These are phyloP conservation scores for Meripilus lineatus DNA, from an alignment of 1,284 basidiomycete genomes.

Conservation along the genomic window DNA sequence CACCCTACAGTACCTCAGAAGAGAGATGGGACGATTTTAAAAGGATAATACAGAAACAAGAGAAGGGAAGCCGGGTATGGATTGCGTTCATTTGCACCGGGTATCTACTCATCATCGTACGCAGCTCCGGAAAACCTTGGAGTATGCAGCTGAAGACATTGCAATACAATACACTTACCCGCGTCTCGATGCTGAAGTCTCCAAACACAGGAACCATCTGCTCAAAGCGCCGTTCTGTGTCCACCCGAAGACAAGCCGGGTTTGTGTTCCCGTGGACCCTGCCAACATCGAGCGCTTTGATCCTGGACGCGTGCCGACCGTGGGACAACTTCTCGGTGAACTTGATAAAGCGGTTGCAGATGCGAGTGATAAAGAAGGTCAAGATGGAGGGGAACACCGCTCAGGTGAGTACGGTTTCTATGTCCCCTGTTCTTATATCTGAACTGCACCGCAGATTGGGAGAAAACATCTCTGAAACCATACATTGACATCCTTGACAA, in stretches of 20 bases:
- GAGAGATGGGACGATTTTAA: conserved; percentile 78
- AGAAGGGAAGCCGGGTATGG: too few species aligned
- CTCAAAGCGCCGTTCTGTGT: conserved; percentile 97
- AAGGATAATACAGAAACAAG: too few species aligned
- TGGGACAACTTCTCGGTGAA: conserved; percentile 78
- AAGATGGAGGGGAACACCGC: conserved; percentile 39
- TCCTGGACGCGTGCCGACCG: conserved; percentile 83
- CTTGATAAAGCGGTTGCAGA: conserved; percentile 46
- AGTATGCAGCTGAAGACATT: conserved; percentile 73
- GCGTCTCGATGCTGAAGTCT: conserved; percentile 94
- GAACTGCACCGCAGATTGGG: conserved; percentile 46
- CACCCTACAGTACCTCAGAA: conserved; percentile 49
- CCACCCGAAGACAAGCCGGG: conserved; percentile 92
- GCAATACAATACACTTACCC: conserved; percentile 96
- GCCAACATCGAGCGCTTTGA: conserved; percentile 78
- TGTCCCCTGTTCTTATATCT: neutral
- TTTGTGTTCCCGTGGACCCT: conserved; percentile 93
- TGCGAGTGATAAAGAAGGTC: conserved; percentile 20
- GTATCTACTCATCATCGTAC: neutral
- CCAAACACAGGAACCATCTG: conserved; percentile 96
- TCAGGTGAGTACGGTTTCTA: conserved; percentile 34
- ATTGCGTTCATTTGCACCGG: too few species aligned
- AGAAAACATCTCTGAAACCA: conserved; percentile 74
- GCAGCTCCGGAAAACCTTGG: conserved; percentile 29
- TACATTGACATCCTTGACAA: conserved; percentile 90